A percentile compares a stretch with the other conserved stretches of the same genome.
Evolutionary conservation across 2,329 filamentous ascomycete species (phyloP).

Genomic region (Talaromyces sp.): DNA sequence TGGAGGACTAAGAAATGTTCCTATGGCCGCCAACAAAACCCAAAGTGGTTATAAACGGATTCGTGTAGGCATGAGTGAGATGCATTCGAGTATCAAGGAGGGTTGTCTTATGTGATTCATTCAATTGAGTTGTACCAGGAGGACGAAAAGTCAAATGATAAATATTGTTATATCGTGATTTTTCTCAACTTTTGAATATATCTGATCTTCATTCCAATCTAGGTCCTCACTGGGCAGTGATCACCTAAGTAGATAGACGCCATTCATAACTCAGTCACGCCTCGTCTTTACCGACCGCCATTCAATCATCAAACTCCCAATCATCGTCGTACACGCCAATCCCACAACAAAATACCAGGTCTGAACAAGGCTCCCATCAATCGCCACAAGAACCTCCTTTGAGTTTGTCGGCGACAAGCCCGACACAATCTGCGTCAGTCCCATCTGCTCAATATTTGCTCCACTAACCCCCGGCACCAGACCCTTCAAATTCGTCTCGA

Average conservation of each 20-base stretch:
- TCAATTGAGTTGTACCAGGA: background rate
- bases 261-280: slow-evolving; percentile 11
- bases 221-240: background rate
- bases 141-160: background rate
- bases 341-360: slow-evolving; percentile 17
- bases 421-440: slow-evolving; percentile 14
- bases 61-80: slow-evolving; percentile 44
- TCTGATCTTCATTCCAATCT: background rate
- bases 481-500: slow-evolving; percentile 26
- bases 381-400: slow-evolving; percentile 9
- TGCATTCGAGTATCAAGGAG: slow-evolving; percentile 50
- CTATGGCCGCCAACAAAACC: slow-evolving; percentile 18
- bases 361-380: slow-evolving; percentile 20
- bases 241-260: background rate
- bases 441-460: slow-evolving; percentile 6
- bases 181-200: background rate
- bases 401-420: slow-evolving; percentile 3
- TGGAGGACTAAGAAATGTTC: slow-evolving; percentile 28
- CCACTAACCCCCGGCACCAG: slow-evolving; percentile 1
- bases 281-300: slow-evolving; percentile 30
- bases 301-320: slow-evolving; percentile 24
- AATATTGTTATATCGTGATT: background rate
- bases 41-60: slow-evolving; percentile 29
- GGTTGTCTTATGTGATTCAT: slow-evolving; percentile 46
- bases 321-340: slow-evolving; percentile 13